phyloP scores from a whole-genome alignment of 805 yeast species.

The Wickerhamiella cacticola region DNA sequence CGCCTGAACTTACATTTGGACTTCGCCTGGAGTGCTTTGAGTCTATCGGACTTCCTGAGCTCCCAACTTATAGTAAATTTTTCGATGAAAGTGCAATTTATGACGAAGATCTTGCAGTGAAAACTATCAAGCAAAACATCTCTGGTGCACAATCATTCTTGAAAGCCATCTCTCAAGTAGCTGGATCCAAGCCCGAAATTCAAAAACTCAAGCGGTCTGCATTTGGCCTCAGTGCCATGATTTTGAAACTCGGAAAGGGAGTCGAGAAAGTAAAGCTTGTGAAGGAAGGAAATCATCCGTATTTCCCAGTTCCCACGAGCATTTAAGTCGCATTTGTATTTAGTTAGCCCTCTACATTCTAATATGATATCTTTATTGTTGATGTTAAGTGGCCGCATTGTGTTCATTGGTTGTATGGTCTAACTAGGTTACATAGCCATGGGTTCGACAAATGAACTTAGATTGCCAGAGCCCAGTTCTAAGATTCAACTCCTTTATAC shows the following conservation, averaged over 20 bases:
- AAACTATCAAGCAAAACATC: constrained; percentile 20
- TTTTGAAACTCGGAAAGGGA: constrained; percentile 3
- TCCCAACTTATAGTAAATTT: constrained; percentile 39
- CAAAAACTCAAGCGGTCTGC: constrained; percentile 20
- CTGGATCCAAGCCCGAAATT: constrained; percentile 20
- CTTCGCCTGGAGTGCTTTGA: constrained; percentile 70
- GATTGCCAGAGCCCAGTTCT: no score
- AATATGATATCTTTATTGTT: no score
- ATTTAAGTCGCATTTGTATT: background rate
- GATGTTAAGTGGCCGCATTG: no score
- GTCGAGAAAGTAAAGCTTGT: constrained; percentile 21
- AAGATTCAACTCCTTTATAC: no score
- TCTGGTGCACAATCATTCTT: constrained; percentile 15
- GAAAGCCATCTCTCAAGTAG: constrained; percentile 16
- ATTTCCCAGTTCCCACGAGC: constrained; percentile 33
- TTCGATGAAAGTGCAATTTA: constrained; percentile 11
- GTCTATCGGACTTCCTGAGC: constrained; percentile 63
- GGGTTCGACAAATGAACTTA: no score
- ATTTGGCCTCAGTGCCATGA: constrained; percentile 16
- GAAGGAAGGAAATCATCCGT: constrained; percentile 31
- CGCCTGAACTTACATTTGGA: constrained; percentile 33
- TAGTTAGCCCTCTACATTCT: background rate
- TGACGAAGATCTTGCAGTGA: constrained; percentile 20
- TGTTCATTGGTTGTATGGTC: no score
- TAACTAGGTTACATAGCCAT: no score